Conservation (phyloP, 179 eudicot species). For the Camellia oleifera region DNA sequence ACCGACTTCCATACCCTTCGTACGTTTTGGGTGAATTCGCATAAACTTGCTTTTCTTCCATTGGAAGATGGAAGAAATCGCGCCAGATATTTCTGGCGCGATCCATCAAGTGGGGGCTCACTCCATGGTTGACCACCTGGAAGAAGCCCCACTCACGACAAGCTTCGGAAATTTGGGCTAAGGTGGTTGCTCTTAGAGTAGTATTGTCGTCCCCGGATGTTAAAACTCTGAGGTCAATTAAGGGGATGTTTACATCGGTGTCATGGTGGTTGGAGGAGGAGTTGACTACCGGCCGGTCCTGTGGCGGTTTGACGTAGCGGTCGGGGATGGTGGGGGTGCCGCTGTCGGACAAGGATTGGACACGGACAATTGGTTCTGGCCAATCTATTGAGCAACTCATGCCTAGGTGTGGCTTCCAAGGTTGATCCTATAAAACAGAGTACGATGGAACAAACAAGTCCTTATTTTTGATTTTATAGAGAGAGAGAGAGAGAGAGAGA, state of each 20-base stretch:
- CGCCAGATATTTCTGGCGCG: conserved; percentile 58
- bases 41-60: conserved; percentile 64
- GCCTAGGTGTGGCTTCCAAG: conserved; percentile 2
- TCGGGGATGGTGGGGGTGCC: conserved; percentile 30
- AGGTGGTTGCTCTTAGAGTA: conserved; percentile 11
- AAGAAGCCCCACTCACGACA: conserved; percentile 85
- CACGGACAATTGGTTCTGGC: conserved; percentile 62
- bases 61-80: conserved; percentile 70
- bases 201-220: conserved; percentile 15
- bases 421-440: neutral
- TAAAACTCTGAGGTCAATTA: conserved; percentile 54
- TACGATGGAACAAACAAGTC: conserved; percentile 5
- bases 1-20: conserved; percentile 91
- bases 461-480: neutral
- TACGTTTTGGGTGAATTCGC: conserved; percentile 73
- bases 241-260: conserved; percentile 46
- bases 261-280: too few relatives aligned
- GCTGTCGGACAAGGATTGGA: conserved; percentile 50
- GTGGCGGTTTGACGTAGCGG: conserved; percentile 38
- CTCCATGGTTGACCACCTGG: conserved; percentile 79
- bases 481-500: conserved; percentile 16
- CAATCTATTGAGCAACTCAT: conserved; percentile 34
- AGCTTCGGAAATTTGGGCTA: conserved; percentile 39
- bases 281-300: conserved; percentile 31
- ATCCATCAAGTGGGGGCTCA: conserved; percentile 59